Percentiles rank a stretch among this genome's conserved stretches.
Conservation (phyloP, 441 rosid genomes). For the Heliophila coronopifolia region DNA sequence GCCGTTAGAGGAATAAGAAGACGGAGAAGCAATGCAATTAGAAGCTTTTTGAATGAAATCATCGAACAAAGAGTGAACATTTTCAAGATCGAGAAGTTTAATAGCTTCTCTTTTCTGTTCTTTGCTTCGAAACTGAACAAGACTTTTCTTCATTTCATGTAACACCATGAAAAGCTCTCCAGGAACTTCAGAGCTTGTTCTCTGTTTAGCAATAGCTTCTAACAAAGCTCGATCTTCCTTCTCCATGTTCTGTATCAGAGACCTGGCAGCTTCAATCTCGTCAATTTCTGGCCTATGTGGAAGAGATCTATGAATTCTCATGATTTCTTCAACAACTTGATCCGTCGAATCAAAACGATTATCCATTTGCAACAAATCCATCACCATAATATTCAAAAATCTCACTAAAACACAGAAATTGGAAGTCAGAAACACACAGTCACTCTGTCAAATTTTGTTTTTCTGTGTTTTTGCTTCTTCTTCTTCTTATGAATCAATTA, state of each 20-base stretch:
- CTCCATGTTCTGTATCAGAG: slow-evolving; percentile 61
- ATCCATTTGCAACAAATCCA: slow-evolving; percentile 32
- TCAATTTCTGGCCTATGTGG: slow-evolving; percentile 69
- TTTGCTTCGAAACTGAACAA: slow-evolving; percentile 44
- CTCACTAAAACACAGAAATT: not conserved
- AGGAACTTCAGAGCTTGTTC: slow-evolving; percentile 45
- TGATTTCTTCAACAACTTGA: slow-evolving; percentile 67
- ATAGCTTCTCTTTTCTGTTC: slow-evolving; percentile 73
- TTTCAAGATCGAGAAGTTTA: slow-evolving; percentile 71
- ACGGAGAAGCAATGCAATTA: slow-evolving; percentile 38
- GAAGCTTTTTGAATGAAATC: slow-evolving; percentile 84
- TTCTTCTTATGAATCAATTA: too few species aligned
- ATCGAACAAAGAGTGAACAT: slow-evolving; percentile 57
- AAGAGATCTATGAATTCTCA: slow-evolving; percentile 76
- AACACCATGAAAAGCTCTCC: slow-evolving; percentile 59
- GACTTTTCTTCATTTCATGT: slow-evolving; percentile 63
- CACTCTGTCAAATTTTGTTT: too few species aligned
- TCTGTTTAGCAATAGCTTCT: slow-evolving; percentile 49
- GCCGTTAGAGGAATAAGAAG: slow-evolving; percentile 30
- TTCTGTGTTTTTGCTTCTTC: too few species aligned
- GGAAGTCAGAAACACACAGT: too few species aligned
- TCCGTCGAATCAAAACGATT: slow-evolving; percentile 39
- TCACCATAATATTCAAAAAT: not conserved
- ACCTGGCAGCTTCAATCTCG: slow-evolving; percentile 66
- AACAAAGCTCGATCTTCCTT: slow-evolving; percentile 59